These are phyloP conservation scores for Fusarium globosum DNA, from an alignment of 2,329 filamentous ascomycete species.

Conservation along the genomic window DNA sequence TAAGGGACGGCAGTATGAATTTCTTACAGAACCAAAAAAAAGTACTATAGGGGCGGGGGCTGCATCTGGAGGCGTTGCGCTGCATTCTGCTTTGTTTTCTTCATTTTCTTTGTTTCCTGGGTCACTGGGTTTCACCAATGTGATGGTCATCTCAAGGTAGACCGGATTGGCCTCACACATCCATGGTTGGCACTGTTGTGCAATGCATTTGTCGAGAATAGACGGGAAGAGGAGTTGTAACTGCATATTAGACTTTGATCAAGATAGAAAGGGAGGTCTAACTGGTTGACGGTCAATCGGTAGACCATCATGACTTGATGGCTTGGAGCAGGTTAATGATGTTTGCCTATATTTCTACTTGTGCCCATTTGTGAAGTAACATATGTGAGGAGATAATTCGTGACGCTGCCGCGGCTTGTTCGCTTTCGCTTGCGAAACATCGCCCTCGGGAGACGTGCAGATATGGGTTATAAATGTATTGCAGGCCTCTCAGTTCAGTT, in stretches of 20 bases:
- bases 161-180: constrained; percentile 45
- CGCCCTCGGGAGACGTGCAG: background rate
- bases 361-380: constrained; percentile 27
- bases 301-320: constrained; percentile 50
- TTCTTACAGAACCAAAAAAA: constrained; percentile 45
- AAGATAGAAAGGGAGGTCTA: constrained; percentile 52
- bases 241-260: constrained; percentile 55
- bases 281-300: constrained; percentile 45
- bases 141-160: constrained; percentile 32
- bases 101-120: constrained; percentile 45
- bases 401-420: background rate
- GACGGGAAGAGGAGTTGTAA: constrained; percentile 52
- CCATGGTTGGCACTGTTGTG: constrained; percentile 47
- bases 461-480: background rate
- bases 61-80: constrained; percentile 57
- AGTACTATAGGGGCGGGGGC: constrained; percentile 48
- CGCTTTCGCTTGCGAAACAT: background rate
- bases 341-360: constrained; percentile 40
- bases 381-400: background rate
- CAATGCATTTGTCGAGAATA: constrained; percentile 53
- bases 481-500: background rate
- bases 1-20: constrained; percentile 47
- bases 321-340: constrained; percentile 51
- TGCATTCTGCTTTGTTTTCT: constrained; percentile 46
- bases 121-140: constrained; percentile 35